Evolutionary conservation across 345 rosid species (phyloP), one percentile per base, ranked within the genome.

Genomic region (Populus deltoides): DNA sequence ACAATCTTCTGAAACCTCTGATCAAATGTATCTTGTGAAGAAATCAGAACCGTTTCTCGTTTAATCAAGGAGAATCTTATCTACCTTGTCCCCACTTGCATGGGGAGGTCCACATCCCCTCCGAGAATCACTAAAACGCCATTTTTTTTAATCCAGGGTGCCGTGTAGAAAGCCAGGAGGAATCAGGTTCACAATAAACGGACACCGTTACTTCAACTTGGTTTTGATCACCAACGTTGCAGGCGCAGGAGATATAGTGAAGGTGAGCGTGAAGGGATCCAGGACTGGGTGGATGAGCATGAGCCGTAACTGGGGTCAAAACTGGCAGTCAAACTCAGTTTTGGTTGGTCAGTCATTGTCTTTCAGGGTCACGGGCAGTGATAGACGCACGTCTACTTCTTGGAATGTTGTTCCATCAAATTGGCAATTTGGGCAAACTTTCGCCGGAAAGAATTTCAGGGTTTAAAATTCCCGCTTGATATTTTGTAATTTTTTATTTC

Each of bases 381-480:
- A 92, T 73, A 83, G 89, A 12, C 85, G 94, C 63, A 85, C 85
- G 13, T 87, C 94, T 68, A 92, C 97, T 49, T 92, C 97, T 1
- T 89, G 91, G 94, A 92, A 92, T 78, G 76, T 90, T 20, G 92
- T 82, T 29, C 94, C 94, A 43, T 74, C 91, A 4, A 74, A 82
- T 71, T 92, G 97, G 97, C 90, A 88, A 80, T 92, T 92, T 61
- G 91, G 94, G 17, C 97, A 92, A 77, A 90, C 97, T 62, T 92
- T 92, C 89, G 78, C 81, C 7, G 97, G 97, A 9, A 89, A 92
- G 77, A 92, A 90, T 68, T 92, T 89, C 83, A 86, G 89, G 84
- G 91, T 89, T 78, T 91, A 75, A 81, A 68, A 22, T 77, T 72
- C 72, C 68, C 72, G 53, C 77, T 49, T 35, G 8, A 65, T 65